Base-by-base conservation (phyloP, 257 asterid species). In the Fraxinus quadrangulata region DNA sequence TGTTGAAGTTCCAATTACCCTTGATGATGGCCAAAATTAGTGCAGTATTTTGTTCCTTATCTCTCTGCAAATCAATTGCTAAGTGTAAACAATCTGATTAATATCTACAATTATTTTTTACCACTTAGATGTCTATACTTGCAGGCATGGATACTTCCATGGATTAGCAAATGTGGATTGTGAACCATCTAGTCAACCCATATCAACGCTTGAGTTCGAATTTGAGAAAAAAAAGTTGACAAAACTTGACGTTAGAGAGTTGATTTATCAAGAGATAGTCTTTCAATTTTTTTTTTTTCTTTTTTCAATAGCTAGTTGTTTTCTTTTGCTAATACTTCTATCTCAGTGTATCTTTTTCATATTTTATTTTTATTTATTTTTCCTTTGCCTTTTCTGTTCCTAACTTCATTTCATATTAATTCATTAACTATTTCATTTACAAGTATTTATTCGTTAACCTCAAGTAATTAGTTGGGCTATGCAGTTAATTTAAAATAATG, bases 151-250 rank as follows among this genome's bases (percentile, higher is more conserved):
- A 67, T 94, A 94, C 85, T 94, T 94, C 78, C 75, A 75, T 17
- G 92, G 92, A 73, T 80, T 94, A 85, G 79, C 96, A 26, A 94
- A 90, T 83, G 90, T 83, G 82, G 98, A 92, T 6, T 95, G 97
- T 42, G 31, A 28, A 82, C 98, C 98, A 3, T 76, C 92, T 13
- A 86, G 96, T 81, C 91, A 81, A 49, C 91, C 97, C 33, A 94
- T 94, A 87, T 91, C 98, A 24, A 94, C 92, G 84, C 96, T 94
- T 67, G 98, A 94, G 81, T 94, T 94, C 77, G 97, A 94, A 79
- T 94, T 94, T 79, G 98, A 94, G 85, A 84, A 97, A 86, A 88
- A 92, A 81, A 94, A 94, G 80, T 84, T 94, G 76, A 49, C 91
- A 26, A 90, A 92, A 87, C 97, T 92, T 79, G 98, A 94, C 78